A percentile compares a stretch with the other conserved stretches of the same genome.
These are phyloP conservation scores for Acephala macrosclerotiorum DNA, from an alignment of 2,329 filamentous ascomycete genomes.

Conservation along the genomic window DNA sequence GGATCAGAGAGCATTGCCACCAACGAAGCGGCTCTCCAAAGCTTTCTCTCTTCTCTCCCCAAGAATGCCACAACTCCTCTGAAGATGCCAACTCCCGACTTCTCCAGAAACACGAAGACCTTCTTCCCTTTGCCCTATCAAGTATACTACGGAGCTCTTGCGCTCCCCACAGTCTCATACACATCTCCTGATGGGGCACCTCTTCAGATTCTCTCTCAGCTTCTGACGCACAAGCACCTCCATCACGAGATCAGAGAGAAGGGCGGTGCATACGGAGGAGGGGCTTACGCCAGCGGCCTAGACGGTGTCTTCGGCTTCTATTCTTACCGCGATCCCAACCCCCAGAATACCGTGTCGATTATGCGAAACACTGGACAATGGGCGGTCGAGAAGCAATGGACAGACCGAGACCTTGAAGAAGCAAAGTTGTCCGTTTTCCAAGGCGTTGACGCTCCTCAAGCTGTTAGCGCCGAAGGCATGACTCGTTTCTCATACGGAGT, in stretches of 20 bases:
- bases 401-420: slow-evolving; percentile 86
- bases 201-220: slow-evolving; percentile 86
- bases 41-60: slow-evolving; percentile 73
- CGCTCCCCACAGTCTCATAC: slow-evolving; percentile 85
- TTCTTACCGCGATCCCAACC: slow-evolving; percentile 96
- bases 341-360: slow-evolving; percentile 83
- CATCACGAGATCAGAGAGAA: slow-evolving; percentile 98
- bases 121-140: slow-evolving; percentile 97
- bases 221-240: slow-evolving; percentile 94
- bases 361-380: slow-evolving; percentile 85
- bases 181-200: slow-evolving; percentile 76
- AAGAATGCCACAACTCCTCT: slow-evolving; percentile 50
- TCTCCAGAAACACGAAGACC: slow-evolving; percentile 68
- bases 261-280: slow-evolving; percentile 93
- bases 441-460: slow-evolving; percentile 84
- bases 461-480: slow-evolving; percentile 89
- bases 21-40: slow-evolving; percentile 75
- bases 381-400: slow-evolving; percentile 84
- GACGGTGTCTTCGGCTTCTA: slow-evolving; percentile 94
- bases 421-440: slow-evolving; percentile 97
- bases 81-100: slow-evolving; percentile 42
- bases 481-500: slow-evolving; percentile 84
- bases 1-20: slow-evolving; percentile 72
- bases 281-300: slow-evolving; percentile 81
- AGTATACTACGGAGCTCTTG: slow-evolving; percentile 90